These are phyloP conservation scores for Licmophora abbreviata DNA, from an alignment of 108 stramenopile species.

Conservation along the genomic window DNA sequence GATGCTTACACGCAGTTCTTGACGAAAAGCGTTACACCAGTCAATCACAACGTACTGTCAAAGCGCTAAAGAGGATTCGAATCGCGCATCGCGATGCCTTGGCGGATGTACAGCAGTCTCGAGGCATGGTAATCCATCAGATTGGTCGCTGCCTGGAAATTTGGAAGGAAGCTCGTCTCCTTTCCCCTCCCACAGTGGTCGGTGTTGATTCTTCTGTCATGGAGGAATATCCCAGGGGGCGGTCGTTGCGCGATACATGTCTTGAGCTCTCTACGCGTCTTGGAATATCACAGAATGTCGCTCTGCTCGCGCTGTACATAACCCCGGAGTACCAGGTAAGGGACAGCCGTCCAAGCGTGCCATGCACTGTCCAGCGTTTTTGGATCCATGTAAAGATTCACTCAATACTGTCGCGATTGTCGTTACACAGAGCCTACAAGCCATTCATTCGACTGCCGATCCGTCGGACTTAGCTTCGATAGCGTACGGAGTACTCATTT, in stretches of 20 bases:
- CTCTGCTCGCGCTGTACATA: constrained; percentile 34
- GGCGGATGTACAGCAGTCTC: constrained; percentile 30
- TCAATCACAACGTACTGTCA: neutral
- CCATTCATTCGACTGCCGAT: constrained; percentile 30
- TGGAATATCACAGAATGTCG: constrained; percentile 39
- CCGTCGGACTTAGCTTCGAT: constrained; percentile 40
- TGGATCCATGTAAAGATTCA: no score
- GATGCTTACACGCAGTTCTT: constrained; percentile 15
- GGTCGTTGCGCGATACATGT: constrained; percentile 12
- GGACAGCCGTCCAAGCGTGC: neutral
- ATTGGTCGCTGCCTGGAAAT: constrained; percentile 46
- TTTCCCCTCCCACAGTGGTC: constrained; percentile 13
- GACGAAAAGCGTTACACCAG: constrained; percentile 3
- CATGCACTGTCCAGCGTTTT: no score
- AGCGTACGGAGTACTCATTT: constrained; percentile 28
- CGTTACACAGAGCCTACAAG: constrained; percentile 19
- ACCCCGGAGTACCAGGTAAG: constrained; percentile 36
- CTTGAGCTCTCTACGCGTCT: constrained; percentile 37
- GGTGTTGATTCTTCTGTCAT: neutral
- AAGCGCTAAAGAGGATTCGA: constrained; percentile 10
- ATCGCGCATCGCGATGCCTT: constrained; percentile 27
- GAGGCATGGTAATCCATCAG: constrained; percentile 26
- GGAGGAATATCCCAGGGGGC: no score
- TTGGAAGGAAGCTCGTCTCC: constrained; percentile 49
- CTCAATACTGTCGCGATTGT: neutral